phyloP scores from a whole-genome alignment of 2,329 filamentous ascomycete genomes.

The Ophiostoma himal-ulmi region DNA sequence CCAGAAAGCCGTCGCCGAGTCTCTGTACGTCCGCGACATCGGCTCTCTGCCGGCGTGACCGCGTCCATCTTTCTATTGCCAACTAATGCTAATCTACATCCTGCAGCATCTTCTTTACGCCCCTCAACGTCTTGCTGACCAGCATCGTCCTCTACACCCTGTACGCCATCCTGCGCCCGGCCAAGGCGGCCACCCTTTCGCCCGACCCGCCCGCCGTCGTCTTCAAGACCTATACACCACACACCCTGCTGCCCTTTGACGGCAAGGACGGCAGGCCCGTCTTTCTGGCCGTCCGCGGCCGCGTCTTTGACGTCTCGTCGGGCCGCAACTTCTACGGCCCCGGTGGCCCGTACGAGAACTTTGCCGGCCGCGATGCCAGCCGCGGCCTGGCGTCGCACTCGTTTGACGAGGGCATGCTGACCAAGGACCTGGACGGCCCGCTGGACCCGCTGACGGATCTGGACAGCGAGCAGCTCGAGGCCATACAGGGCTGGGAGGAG shows the following conservation, averaged over 20 bases:
- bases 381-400: conserved; percentile 83
- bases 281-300: conserved; percentile 84
- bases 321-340: conserved; percentile 95
- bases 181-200: conserved; percentile 44
- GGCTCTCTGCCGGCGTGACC: too few species aligned
- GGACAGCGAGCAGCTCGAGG: conserved; percentile 69
- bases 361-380: conserved; percentile 86
- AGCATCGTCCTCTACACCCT: conserved; percentile 52
- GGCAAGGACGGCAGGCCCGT: conserved; percentile 68
- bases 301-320: conserved; percentile 81
- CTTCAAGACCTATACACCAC: conserved; percentile 67
- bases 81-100: not conserved
- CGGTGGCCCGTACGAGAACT: conserved; percentile 91
- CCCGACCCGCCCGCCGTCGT: conserved; percentile 53
- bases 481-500: conserved; percentile 86
- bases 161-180: conserved; percentile 50
- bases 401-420: conserved; percentile 94
- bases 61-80: not conserved
- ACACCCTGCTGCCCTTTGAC: conserved; percentile 78
- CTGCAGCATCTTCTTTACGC: conserved; percentile 47
- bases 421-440: conserved; percentile 78
- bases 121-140: conserved; percentile 58
- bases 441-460: conserved; percentile 71
- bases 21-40: conserved; percentile 17
- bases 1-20: conserved; percentile 33